A percentile compares a stretch with the other conserved stretches of the same genome.
These are phyloP conservation scores for Furcasterigmium furcatum DNA, from an alignment of 2,329 filamentous ascomycete species.

Conservation along the genomic window DNA sequence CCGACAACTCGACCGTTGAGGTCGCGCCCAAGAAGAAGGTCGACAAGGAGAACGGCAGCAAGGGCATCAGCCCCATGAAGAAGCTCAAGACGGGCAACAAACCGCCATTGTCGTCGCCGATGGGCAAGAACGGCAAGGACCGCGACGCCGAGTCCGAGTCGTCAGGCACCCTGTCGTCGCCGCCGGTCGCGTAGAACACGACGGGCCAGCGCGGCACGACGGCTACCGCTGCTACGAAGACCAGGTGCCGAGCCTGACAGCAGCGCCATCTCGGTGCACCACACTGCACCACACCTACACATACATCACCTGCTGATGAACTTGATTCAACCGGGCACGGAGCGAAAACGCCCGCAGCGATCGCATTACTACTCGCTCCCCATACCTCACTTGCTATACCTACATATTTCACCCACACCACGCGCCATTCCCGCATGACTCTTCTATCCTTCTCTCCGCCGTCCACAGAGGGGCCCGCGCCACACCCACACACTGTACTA, in stretches of 20 bases:
- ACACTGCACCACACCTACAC: too few relatives aligned
- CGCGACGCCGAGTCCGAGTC: conserved; percentile 53
- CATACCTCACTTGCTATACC: too few relatives aligned
- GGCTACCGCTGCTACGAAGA: too few relatives aligned
- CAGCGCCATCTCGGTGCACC: too few relatives aligned
- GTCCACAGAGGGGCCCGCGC: not conserved
- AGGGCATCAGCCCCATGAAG: conserved; percentile 35
- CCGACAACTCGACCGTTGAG: conserved; percentile 16
- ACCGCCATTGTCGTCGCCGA: conserved; percentile 43
- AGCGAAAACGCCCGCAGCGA: too few relatives aligned
- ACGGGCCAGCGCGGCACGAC: too few relatives aligned
- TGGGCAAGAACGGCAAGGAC: conserved; percentile 45
- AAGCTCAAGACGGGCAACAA: conserved; percentile 38
- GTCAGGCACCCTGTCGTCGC: conserved; percentile 53
- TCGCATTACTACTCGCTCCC: too few relatives aligned
- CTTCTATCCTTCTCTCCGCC: not conserved
- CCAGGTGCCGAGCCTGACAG: too few relatives aligned
- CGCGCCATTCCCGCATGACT: not conserved
- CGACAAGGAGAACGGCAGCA: conserved; percentile 14
- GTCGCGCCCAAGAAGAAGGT: conserved; percentile 30
- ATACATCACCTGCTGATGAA: too few relatives aligned
- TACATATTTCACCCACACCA: too few relatives aligned
- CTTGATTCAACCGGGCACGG: too few relatives aligned
- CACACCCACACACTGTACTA: not conserved
- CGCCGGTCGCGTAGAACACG: conserved; percentile 24